Base-by-base conservation (phyloP, 345 rosid genomes). In the Gossypium sturtianum region DNA sequence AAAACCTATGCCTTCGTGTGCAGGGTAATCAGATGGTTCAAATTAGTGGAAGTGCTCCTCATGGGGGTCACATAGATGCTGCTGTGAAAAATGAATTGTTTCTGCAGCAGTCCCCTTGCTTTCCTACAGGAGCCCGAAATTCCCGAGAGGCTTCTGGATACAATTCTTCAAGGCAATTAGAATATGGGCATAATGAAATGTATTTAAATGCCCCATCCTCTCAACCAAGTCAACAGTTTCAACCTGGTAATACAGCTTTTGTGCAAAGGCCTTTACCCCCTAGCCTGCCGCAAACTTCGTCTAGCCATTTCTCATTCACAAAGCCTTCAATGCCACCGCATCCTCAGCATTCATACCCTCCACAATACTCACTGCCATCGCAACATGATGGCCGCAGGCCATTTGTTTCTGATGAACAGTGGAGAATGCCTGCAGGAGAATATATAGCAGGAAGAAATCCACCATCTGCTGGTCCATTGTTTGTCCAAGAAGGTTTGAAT, bases 21-120 rank as follows among this genome's bases (percentile, higher is more conserved):
- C 88, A 94, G 98, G 90, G 85, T 77, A 89, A 87, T 79, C 92
- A 89, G 80, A 80, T 79, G 56, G 86, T 79, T 72, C 92, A 86
- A 84, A 84, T 86, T 76, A 70, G 85, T 66, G 87, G 88, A 67
- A 86, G 80, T 78, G 74, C 82, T 83, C 72, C 84, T 12, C 92
- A 81, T 75, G 91, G 85, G 56, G 84, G 71, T 76, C 91, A 78
- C 79, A 73, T 79, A 34, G 92, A 87, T 72, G 74, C 80, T 41
- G 57, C 80, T 80, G 82, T 56, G 66, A 89, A 91, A 83, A 73
- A 85, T 47, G 97, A 91, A 44, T 74, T 83, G 80, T 84, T 82
- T 79, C 70, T 74, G 7, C 93, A 86, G 83, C 97, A 87, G 71
- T 81, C 95, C 47, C 72, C 90, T 70, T 84, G 84, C 77, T 90